Evolutionary conservation across 2,329 filamentous ascomycete species (phyloP).

Genomic region (Exophiala mesophila): DNA sequence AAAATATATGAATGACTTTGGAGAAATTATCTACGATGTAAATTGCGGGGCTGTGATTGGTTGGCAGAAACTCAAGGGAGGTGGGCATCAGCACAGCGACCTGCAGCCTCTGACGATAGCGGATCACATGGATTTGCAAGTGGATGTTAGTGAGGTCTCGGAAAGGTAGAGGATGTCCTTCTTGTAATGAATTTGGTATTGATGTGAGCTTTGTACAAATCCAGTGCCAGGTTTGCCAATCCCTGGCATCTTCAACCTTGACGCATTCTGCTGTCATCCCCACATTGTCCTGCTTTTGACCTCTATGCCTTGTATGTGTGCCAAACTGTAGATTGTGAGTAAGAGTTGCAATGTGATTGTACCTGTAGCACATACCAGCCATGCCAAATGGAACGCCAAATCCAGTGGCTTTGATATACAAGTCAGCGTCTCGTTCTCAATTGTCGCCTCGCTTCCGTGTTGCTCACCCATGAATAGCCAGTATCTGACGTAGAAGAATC

Average conservation of each 20-base stretch:
- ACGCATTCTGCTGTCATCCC: constrained; percentile 1
- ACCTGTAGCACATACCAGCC: constrained; percentile 51
- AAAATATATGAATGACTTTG: background rate
- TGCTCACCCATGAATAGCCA: constrained; percentile 69
- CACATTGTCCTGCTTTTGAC: constrained; percentile 1
- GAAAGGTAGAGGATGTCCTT: background rate
- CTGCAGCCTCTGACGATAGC: too few species aligned
- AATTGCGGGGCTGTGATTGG: constrained; percentile 1
- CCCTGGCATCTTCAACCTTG: constrained; percentile 7
- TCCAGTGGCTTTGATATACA: constrained; percentile 56
- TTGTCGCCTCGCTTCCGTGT: too few species aligned
- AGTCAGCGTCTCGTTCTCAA: too few species aligned
- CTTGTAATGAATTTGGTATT: constrained; percentile 9
- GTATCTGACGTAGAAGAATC: constrained; percentile 77
- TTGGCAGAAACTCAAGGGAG: background rate
- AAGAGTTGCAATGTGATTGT: background rate
- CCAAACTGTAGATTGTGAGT: constrained; percentile 51
- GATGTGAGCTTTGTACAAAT: constrained; percentile 22
- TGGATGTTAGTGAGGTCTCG: too few species aligned
- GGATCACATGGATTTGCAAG: too few species aligned
- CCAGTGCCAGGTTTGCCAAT: constrained; percentile 12
- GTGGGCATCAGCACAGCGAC: too few species aligned
- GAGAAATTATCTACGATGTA: background rate
- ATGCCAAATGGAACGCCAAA: constrained; percentile 58
- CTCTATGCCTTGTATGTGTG: constrained; percentile 59